phyloP scores from a whole-genome alignment of 2,329 filamentous ascomycete genomes.

The Leptodontidium sp. region DNA sequence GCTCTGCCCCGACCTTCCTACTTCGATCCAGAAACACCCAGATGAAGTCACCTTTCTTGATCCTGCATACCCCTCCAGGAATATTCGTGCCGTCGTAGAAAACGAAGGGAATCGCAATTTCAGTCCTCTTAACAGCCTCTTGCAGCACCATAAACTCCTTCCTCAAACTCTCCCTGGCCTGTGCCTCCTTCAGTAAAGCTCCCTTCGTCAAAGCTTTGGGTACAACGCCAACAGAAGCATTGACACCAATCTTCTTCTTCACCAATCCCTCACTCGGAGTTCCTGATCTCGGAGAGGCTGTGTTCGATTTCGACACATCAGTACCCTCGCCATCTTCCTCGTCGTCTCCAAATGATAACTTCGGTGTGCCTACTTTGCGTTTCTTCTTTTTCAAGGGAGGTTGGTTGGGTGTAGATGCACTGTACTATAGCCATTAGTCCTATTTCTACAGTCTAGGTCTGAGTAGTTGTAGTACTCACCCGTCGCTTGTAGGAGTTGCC shows the following conservation, averaged over 20 bases:
- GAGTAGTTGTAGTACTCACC: conserved; percentile 56
- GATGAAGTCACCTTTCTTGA: conserved; percentile 92
- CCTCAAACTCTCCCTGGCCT: conserved; percentile 75
- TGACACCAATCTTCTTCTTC: conserved; percentile 65
- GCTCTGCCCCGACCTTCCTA: conserved; percentile 85
- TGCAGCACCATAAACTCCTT: conserved; percentile 85
- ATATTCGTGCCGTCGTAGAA: conserved; percentile 96
- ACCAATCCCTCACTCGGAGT: conserved; percentile 38
- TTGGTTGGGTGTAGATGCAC: conserved; percentile 53
- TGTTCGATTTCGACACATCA: conserved; percentile 43
- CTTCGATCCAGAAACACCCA: conserved; percentile 95
- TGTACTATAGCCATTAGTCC: conserved; percentile 45
- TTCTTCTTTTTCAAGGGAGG: conserved; percentile 51
- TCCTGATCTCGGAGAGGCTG: conserved; percentile 45
- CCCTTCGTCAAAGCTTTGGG: conserved; percentile 82
- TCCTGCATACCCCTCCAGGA: conserved; percentile 81
- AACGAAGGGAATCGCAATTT: conserved; percentile 92
- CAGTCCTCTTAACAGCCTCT: conserved; percentile 85
- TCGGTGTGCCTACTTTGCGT: conserved; percentile 55
- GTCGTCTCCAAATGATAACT: conserved; percentile 70
- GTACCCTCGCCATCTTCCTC: conserved; percentile 50
- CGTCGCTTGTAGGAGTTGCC: conserved; percentile 55
- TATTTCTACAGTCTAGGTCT: conserved; percentile 1
- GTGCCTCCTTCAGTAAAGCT: conserved; percentile 79
- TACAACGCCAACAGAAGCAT: conserved; percentile 65